Evolutionary conservation across 2,329 filamentous ascomycete species (phyloP).

Genomic region (Pyricularia pennisetigena): DNA sequence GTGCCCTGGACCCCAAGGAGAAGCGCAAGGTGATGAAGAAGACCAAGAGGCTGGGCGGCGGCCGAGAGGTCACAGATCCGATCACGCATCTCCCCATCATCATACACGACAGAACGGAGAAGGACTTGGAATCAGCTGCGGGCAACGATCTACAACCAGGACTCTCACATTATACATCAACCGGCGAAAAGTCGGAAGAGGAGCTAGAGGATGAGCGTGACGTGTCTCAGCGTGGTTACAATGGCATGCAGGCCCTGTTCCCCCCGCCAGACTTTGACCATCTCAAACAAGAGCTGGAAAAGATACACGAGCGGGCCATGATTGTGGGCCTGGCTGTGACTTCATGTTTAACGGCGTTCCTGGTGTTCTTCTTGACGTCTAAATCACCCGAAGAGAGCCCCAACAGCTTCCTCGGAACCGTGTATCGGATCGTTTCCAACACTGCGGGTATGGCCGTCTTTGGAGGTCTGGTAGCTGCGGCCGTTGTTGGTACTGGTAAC

Average conservation of each 20-base stretch:
- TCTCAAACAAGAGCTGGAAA: constrained; percentile 22
- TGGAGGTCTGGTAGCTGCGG: constrained; percentile 13
- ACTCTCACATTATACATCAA: constrained; percentile 22
- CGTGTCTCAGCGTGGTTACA: constrained; percentile 25
- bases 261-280: constrained; percentile 37
- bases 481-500: constrained; percentile 35
- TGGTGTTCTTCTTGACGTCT: constrained; percentile 8
- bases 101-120: constrained; percentile 59
- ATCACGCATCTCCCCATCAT: constrained; percentile 60
- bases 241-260: constrained; percentile 32
- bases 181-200: constrained; percentile 27
- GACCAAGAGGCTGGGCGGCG: constrained; percentile 30
- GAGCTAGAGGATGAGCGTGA: constrained; percentile 25
- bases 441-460: constrained; percentile 21
- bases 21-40: constrained; percentile 39
- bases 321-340: constrained; percentile 24
- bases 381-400: neutral
- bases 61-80: constrained; percentile 60
- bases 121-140: constrained; percentile 39
- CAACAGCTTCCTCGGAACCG: neutral
- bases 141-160: constrained; percentile 25
- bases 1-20: constrained; percentile 30
- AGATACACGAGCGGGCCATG: constrained; percentile 23
- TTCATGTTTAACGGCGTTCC: constrained; percentile 17
- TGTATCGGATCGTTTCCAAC: neutral